Conservation (phyloP, 306 rosid genomes). For the Gynostemma pentaphyllum region DNA sequence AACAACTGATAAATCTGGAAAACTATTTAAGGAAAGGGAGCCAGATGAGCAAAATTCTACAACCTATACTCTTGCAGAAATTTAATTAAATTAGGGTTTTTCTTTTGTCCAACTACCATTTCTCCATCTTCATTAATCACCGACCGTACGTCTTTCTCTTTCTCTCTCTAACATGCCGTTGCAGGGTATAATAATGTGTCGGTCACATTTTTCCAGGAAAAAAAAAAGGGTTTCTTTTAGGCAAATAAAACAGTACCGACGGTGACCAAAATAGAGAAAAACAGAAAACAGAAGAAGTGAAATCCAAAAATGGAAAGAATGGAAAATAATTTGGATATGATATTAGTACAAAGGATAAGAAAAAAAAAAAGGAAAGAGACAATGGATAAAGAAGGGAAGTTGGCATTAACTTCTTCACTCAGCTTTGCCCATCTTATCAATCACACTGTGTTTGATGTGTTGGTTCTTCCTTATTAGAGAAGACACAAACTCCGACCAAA, state of each 20-base stretch:
- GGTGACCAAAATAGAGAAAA: neutral
- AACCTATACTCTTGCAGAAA: neutral
- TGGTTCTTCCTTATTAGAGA: neutral
- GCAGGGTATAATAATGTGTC: neutral
- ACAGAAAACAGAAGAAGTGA: neutral
- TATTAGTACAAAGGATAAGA: neutral
- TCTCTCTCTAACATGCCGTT: neutral
- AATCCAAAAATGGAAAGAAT: neutral
- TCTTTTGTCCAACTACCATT: neutral
- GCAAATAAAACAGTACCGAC: neutral
- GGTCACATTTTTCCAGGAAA: neutral
- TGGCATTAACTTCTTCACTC: neutral
- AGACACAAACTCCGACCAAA: neutral
- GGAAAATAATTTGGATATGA: neutral
- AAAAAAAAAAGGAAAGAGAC: neutral
- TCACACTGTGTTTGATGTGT: slow-evolving; percentile 1
- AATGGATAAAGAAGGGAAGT: neutral
- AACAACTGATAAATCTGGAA: neutral
- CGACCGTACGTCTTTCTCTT: neutral
- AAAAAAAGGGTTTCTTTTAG: neutral
- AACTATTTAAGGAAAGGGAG: slow-evolving; percentile 4
- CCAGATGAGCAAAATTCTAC: slow-evolving; percentile 19
- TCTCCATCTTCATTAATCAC: neutral
- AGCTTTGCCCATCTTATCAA: neutral
- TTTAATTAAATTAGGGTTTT: slow-evolving; percentile 5